Evolutionary conservation across 805 yeast genomes (phyloP), one percentile per base, ranked within the genome.

Genomic region (Saccharomycopsis vini): DNA sequence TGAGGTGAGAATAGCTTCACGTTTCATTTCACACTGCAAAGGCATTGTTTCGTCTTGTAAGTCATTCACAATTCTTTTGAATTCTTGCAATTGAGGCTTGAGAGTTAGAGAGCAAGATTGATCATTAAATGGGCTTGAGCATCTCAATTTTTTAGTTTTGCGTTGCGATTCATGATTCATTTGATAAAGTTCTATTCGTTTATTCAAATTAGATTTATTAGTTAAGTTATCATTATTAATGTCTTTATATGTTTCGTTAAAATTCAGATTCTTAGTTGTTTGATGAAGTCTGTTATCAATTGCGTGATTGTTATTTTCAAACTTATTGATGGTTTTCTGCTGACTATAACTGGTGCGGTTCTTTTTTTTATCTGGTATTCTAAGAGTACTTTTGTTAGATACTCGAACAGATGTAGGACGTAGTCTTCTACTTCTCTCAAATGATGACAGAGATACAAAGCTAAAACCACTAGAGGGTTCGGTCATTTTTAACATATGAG

Each of bases 41-140:
- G 67, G 67, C n/a, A 54, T 54, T 13, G 53, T 40, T 45, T 64
- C 69, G 31, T 48, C 45, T 43, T 61, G 62, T 26, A 64, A 50
- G 15, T 64, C 67, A 36, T 53, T 49, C 3, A 60, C 55, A 3
- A 64, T 54, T 42, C 68, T 53, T 40, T 56, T 59, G 49, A 64
- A 61, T 3, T 66, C 59, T 36, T 61, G 60, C 45, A 59, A 45
- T 43, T 62, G 62, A 1, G 67, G 67, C n/a, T 55, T 53, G n/a
- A n/a, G n/a, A n/a, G n/a, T n/a, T n/a, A n/a, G n/a, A n/a, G n/a
- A n/a, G n/a, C n/a, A n/a, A n/a, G n/a, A n/a, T n/a, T n/a, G n/a
- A n/a, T n/a, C n/a, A n/a, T n/a, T n/a, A n/a, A n/a, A n/a, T n/a
- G n/a, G n/a, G n/a, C n/a, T n/a, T n/a, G n/a, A n/a, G n/a, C 34